Evolutionary conservation across 257 asterid genomes (phyloP).

Genomic region (Rubia yunnanensis): DNA sequence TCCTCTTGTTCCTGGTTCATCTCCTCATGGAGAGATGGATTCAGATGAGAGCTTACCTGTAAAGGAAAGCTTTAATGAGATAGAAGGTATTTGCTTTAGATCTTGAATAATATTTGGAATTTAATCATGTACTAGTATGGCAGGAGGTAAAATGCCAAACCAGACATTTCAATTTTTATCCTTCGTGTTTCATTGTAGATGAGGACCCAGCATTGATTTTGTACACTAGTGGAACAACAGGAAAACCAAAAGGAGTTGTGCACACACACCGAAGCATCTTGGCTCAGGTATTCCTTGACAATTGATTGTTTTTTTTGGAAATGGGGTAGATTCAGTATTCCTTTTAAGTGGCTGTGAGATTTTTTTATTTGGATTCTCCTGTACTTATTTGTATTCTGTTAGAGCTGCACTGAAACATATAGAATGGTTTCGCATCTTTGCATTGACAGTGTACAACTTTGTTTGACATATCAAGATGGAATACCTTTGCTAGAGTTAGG

Average conservation of each 20-base stretch:
- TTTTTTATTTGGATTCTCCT: background rate
- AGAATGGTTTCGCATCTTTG: background rate
- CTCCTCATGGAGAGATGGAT: constrained; percentile 23
- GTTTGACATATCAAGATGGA: background rate
- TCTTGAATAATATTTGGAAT: constrained; percentile 1
- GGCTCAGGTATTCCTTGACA: constrained; percentile 54
- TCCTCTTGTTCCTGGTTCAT: constrained; percentile 40
- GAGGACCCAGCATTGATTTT: constrained; percentile 81
- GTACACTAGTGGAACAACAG: constrained; percentile 97
- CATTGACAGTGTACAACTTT: background rate
- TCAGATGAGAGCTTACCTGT: constrained; percentile 15
- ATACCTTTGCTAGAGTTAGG: background rate
- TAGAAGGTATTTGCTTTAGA: constrained; percentile 33
- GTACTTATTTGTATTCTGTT: background rate
- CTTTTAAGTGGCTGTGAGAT: background rate
- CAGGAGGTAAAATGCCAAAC: constrained; percentile 4
- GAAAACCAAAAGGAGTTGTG: constrained; percentile 97
- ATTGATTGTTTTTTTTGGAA: background rate
- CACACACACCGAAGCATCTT: constrained; percentile 87
- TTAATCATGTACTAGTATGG: constrained; percentile 10
- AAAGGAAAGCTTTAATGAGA: constrained; percentile 25
- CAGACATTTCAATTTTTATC: constrained; percentile 7
- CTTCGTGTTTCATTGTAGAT: constrained; percentile 31
- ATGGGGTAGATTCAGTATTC: background rate
- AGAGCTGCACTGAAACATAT: background rate